These are phyloP conservation scores for Pleurotus tuber-regium DNA, from an alignment of 768 basidiomycete species.

Conservation along the genomic window DNA sequence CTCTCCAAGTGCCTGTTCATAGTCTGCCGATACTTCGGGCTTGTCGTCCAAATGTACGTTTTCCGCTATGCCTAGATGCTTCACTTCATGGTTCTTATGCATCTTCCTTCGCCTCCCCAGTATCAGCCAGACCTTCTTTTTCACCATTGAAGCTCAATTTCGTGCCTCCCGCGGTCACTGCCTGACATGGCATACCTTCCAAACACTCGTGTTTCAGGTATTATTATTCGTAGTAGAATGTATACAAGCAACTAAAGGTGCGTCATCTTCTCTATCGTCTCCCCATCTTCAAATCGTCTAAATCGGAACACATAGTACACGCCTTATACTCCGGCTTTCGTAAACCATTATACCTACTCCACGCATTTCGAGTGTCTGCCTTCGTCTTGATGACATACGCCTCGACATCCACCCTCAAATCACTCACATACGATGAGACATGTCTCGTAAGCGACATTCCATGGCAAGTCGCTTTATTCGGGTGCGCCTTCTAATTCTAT, in stretches of 20 bases:
- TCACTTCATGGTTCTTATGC: neutral
- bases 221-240: neutral
- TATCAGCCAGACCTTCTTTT: neutral
- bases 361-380: neutral
- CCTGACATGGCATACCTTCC: neutral
- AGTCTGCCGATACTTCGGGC: neutral
- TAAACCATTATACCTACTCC: neutral
- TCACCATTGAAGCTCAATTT: neutral
- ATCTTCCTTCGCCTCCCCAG: neutral
- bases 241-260: conserved; percentile 4
- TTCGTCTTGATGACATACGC: neutral
- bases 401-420: neutral
- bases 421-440: neutral
- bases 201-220: neutral
- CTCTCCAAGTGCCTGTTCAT: conserved; percentile 1
- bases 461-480: conserved; percentile 2
- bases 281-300: neutral
- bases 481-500: too few relatives aligned
- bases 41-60: conserved; percentile 5
- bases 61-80: too few relatives aligned
- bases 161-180: too few relatives aligned
- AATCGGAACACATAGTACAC: neutral
- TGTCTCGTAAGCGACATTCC: neutral
- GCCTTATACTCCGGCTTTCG: neutral
- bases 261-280: neutral